phyloP scores from a whole-genome alignment of 1,284 basidiomycete species.

The Cerioporus squamosus region DNA sequence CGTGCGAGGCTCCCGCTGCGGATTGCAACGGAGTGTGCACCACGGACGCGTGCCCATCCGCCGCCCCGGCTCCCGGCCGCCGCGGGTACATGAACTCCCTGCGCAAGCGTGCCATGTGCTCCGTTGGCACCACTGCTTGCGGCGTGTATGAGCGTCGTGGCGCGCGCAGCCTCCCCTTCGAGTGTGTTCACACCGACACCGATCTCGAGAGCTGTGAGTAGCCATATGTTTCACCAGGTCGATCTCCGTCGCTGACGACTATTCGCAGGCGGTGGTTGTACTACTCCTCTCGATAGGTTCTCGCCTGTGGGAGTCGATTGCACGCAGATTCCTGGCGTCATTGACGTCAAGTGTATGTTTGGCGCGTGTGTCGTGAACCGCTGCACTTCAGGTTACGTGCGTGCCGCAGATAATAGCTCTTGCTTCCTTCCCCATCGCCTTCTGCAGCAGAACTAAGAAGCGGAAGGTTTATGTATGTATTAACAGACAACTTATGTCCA shows the following conservation, averaged over 20 bases:
- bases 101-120: slow-evolving; percentile 26
- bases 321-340: slow-evolving; percentile 50
- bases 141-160: slow-evolving; percentile 39
- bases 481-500: too few relatives aligned
- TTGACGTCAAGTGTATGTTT: slow-evolving; percentile 50
- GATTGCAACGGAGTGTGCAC: slow-evolving; percentile 54
- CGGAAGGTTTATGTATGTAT: too few relatives aligned
- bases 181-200: slow-evolving; percentile 49
- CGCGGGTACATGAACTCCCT: slow-evolving; percentile 28
- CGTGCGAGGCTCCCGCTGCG: slow-evolving; percentile 43
- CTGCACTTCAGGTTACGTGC: slow-evolving; percentile 48
- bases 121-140: slow-evolving; percentile 42
- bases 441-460: background rate
- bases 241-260: too few relatives aligned
- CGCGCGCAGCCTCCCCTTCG: slow-evolving; percentile 40
- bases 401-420: slow-evolving; percentile 26
- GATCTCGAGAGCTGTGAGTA: slow-evolving; percentile 58
- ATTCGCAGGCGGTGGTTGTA: slow-evolving; percentile 52
- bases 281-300: slow-evolving; percentile 36
- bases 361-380: slow-evolving; percentile 50
- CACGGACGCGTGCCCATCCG: slow-evolving; percentile 42
- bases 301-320: slow-evolving; percentile 47
- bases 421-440: background rate
- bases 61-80: slow-evolving; percentile 18
- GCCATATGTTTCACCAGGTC: too few relatives aligned